Base-by-base conservation (phyloP, 164 flowering plant species). In the Tetrastigma voinierianum region DNA sequence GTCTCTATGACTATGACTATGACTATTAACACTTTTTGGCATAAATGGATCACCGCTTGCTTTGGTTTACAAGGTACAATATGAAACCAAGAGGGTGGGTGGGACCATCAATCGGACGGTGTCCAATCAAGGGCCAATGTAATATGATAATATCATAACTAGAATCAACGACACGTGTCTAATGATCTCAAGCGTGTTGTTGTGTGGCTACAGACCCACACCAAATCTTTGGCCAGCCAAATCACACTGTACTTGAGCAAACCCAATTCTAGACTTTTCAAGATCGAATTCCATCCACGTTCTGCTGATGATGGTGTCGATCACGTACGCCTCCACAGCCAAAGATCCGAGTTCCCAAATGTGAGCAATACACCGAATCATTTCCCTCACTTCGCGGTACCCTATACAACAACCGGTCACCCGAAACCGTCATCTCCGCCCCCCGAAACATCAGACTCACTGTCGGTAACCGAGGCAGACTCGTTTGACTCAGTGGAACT, bases 281-380 rank as follows among this genome's bases (percentile, higher is more conserved):
- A 90, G 77, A 74, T 91, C 97, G 59, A 81, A 90, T 23, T 91
- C 97, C 68, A 91, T 78, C 97, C 97, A 91, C 63, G 61, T 91
- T 83, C 57, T 86, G 90, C 67, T 91, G 96, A 49, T 90, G 97
- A 58, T 86, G 94, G 63, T 90, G 87, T 15, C 97, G 4, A 91
- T 86, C 9, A 91, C 65, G 58, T 75, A 90, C 13, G 93, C 90
- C 63, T 91, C 97, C 9, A 78, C 53, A 0, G 87, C 90, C 52
- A 90, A 47, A 87, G 63, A 51, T 91, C 96, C 61, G 96, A 88
- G 72, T 88, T 91, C 62, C 90, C 97, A 66, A 90, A 90, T 3
- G 90, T 86, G 66, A 78, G 72, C 97, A 91, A 57, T 77, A 72
- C 32, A 91, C 77, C 61, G 71, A 70, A 66, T 85, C 84, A 20